Base-by-base conservation (phyloP, 306 rosid genomes). In the Senna siamea region DNA sequence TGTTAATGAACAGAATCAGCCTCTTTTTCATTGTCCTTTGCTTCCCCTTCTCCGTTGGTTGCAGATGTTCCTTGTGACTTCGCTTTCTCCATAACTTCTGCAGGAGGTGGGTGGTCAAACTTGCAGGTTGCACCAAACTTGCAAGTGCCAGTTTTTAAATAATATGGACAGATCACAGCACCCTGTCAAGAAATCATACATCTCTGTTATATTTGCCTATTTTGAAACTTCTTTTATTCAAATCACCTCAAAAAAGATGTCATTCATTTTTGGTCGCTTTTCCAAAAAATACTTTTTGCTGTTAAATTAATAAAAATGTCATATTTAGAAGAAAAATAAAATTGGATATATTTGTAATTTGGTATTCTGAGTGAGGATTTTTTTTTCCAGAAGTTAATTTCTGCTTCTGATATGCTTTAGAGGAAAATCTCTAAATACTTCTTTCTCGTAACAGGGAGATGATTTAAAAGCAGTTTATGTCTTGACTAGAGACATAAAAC, bases 21-120 rank as follows among this genome's bases (percentile, higher is more conserved):
- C 44, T 60, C 83, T 9, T 61, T 57, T 46, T 75, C 80, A 7
- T 73, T 76, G 18, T 10, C 77, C 44, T 70, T 28, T 38, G 47
- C 85, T 54, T 87, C 89, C 40, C 28, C 91, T 72, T 47, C 82
- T 74, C 50, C 82, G 18, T 66, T 17, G 46, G 67, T 7, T 30
- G 76, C 20, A 23, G 86, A 62, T 44, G 79, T 75, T 79, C 85
- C 93, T 66, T 85, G 96, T 4, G 85, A 51, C 57, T 85, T 66
- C 43, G 87, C 87, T 78, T 82, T 72, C 76, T 85, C 89, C 87
- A 94, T 82, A n/a, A 88, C 97, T 86, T 94, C 98, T 22, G 89
- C 97, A 19, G 98, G 98, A 66, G 98, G 95, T 7, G 97, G 98
- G 81, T 94, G 98, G 78, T 94, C 97, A 70, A 94, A 94, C 85